Evolutionary conservation across 768 basidiomycete species (phyloP), one percentile per base, ranked within the genome.

Genomic region (Pleurotus salmoneostramineus): DNA sequence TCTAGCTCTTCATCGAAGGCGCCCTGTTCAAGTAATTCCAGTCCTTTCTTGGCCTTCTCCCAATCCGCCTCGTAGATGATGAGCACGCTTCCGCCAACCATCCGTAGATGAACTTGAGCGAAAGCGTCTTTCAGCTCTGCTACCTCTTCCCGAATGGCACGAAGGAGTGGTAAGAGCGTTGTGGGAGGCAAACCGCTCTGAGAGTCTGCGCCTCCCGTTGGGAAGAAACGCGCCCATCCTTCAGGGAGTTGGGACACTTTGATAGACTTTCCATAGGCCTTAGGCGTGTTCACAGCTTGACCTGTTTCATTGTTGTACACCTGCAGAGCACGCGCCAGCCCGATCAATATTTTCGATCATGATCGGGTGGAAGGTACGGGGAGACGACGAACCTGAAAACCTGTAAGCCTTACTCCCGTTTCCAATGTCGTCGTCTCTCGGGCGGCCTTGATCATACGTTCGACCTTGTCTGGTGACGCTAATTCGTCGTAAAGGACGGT

Each of bases 361-460:
- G 21, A 27, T 27, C 21, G 21, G 21, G 21, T 27, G 21, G 21
- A 27, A 27, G 21, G 21, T 27, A 27, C 21, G 21, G 21, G 21
- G 2, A 27, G 21, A 27, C 21, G 21, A 43, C 81, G 54, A 62
- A 94, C 96, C 78, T 94, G 91, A 71, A 93, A 98, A 5, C 92
- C 97, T 1, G 95, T 97, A 50, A 98, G 70, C 40, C 92, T 73
- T 3, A 98, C 60, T 0, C 96, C 97, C 0, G 87, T 89, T 69
- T 85, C 81, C 2, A 78, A 67, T 7, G 84, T 88, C 1, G 96
- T 98, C 0, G 91, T 87, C 7, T 79, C 71, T 32, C 72, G 75
- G 0, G 93, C 93, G 1, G 79, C 77, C 64, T 83, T 78, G 57
- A 81, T 74, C 95, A 95, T 95, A 27, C 91, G 83, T 42, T 73